Evolutionary conservation across 2,329 filamentous ascomycete genomes (phyloP), one percentile per base, ranked within the genome.

Genomic region (Dactylellina parvicollis): DNA sequence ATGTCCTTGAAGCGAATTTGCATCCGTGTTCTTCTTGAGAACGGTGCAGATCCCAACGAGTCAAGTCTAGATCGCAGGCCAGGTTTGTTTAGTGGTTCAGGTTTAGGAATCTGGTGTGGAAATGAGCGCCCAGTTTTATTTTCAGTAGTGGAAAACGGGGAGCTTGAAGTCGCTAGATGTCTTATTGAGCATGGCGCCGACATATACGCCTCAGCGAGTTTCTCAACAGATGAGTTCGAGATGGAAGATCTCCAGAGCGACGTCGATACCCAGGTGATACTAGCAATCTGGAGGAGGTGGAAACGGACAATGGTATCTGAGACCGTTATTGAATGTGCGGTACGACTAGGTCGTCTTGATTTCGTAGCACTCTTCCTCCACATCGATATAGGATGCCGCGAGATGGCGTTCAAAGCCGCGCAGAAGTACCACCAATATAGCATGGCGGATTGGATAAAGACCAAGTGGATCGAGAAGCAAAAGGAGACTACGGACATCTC

Each of bases 161-260:
- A 42, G 22, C 46, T 52, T 8, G 32, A 50, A 5, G 50, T 61
- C 3, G 57, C n/a, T 14, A 42, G 4, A 30, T 16, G n/a, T 30
- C 57, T 61, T 22, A 24, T 61, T 2, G 57, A 61, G 42, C 38
- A 61, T n/a, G 57, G 57, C 7, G 57, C 44, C 4, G 16, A 50
- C 12, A 40, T 52, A 1, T 42, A 52, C n/a, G 42, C n/a, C 1
- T 8, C 4, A 5, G 14, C 20, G 4, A 18, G n/a, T 4, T 40
- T 4, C 26, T 1, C 32, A 16, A 12, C 4, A 16, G 22, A 26
- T 12, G 20, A n/a, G n/a, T n/a, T 40, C 4, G 36, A 8, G n/a
- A 40, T 14, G 36, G 36, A 5, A 40, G 36, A 32, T n/a, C n/a
- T n/a, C n/a, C n/a, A n/a, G n/a, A 32, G 12, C 12, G 30, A 12